These are phyloP conservation scores for Suillus fuscotomentosus DNA, from an alignment of 768 basidiomycete species.

Conservation along the genomic window DNA sequence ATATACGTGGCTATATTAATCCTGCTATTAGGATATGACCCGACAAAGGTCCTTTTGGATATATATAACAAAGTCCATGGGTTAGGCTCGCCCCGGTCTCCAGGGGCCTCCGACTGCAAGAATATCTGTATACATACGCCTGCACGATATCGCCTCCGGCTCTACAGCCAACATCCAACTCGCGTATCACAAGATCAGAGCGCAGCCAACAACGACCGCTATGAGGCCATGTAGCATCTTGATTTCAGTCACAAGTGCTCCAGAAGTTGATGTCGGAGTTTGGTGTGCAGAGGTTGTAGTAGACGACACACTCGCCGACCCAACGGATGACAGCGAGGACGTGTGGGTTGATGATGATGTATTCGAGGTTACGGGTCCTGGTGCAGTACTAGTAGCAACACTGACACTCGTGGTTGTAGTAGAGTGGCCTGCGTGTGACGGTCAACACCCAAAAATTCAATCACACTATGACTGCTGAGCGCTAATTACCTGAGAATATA, in stretches of 20 bases:
- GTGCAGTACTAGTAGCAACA: neutral
- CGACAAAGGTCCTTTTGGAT: neutral
- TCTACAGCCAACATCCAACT: too few species aligned
- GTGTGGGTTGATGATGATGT: neutral
- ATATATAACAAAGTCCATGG: neutral
- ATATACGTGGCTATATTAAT: neutral
- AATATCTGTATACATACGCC: neutral
- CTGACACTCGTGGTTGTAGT: neutral
- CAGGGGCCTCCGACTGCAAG: neutral
- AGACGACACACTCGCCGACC: neutral
- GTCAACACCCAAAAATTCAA: neutral
- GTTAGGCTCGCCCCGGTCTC: neutral
- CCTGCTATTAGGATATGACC: neutral
- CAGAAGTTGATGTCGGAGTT: conserved; percentile 3
- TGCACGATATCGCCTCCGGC: neutral
- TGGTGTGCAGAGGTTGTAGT: conserved; percentile 1
- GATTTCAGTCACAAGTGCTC: neutral
- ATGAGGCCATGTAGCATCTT: neutral
- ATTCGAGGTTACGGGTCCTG: neutral
- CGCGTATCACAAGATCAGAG: conserved; percentile 5
- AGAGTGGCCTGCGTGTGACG: neutral
- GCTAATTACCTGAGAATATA: neutral
- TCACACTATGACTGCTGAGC: neutral
- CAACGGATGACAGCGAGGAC: neutral
- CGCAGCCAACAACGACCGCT: neutral